Conservation (phyloP, 768 basidiomycete genomes). For the Russula griseocarnosa region DNA sequence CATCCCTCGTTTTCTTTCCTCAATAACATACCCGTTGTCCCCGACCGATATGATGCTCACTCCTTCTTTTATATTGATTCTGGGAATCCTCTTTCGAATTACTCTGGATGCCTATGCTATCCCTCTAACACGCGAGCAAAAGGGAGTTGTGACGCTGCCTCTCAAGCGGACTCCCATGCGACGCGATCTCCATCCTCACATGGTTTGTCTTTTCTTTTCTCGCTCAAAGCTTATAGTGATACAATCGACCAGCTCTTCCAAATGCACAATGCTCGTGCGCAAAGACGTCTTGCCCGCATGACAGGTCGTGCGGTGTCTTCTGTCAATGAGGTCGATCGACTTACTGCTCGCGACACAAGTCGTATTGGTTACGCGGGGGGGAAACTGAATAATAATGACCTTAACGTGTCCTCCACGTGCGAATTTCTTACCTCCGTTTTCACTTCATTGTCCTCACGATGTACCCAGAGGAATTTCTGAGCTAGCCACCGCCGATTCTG, state of each 20-base stretch:
- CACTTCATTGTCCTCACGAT: background rate
- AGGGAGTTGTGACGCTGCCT: slow-evolving; percentile 41
- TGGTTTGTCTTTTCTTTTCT: slow-evolving; percentile 36
- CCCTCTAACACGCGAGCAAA: slow-evolving; percentile 36
- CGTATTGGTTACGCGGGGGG: slow-evolving; percentile 9
- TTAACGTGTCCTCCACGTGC: slow-evolving; percentile 12
- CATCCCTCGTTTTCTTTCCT: background rate
- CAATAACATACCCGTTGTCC: slow-evolving; percentile 66
- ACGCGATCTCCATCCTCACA: slow-evolving; percentile 40
- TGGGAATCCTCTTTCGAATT: slow-evolving; percentile 48
- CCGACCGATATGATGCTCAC: slow-evolving; percentile 57
- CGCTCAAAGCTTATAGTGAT: background rate
- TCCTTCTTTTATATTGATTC: slow-evolving; percentile 48
- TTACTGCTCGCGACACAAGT: slow-evolving; percentile 34
- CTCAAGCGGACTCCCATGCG: slow-evolving; percentile 37
- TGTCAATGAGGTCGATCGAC: slow-evolving; percentile 40
- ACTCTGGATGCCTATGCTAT: slow-evolving; percentile 42
- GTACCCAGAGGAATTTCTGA: background rate
- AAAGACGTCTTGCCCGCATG: slow-evolving; percentile 65
- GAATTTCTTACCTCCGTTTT: background rate
- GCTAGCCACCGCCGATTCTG: slow-evolving; percentile 16
- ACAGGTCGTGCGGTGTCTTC: slow-evolving; percentile 53
- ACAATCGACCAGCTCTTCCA: slow-evolving; percentile 50
- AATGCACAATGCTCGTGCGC: slow-evolving; percentile 64
- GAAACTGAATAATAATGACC: slow-evolving; percentile 27